Conservation (phyloP, 1,139 yeast genomes). For the Magnusiomyces sp. region DNA sequence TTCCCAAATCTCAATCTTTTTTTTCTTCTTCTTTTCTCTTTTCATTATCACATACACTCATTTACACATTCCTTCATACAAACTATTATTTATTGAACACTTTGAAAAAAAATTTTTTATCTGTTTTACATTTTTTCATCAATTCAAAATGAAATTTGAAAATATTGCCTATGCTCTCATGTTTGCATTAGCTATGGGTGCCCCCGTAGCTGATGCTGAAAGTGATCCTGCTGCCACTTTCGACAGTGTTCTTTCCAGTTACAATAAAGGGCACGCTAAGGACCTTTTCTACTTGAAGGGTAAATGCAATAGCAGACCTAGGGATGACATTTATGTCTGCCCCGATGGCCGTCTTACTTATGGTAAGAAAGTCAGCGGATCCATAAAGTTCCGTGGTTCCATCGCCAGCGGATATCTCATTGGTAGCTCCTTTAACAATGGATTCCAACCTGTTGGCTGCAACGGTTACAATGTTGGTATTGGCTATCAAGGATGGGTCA, state of each 20-base stretch:
- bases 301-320: no score
- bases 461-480: background rate
- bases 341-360: constrained; percentile 5
- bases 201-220: background rate
- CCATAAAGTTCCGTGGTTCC: background rate
- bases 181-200: background rate
- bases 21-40: background rate
- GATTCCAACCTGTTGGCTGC: constrained; percentile 1
- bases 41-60: background rate
- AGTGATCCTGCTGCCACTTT: no score
- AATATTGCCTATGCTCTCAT: background rate
- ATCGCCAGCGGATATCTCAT: background rate
- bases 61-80: background rate
- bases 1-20: background rate
- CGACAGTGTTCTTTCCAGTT: no score
- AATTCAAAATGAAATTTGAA: background rate
- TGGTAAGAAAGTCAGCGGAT: background rate
- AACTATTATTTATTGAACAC: background rate
- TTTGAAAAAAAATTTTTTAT: background rate
- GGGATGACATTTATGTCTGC: background rate
- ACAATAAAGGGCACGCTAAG: no score
- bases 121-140: background rate
- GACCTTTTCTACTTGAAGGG: no score
- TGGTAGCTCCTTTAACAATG: background rate
- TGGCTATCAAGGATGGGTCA: background rate